A percentile compares a stretch with the other conserved stretches of the same genome.
These are phyloP conservation scores for Bacidia rubella DNA, from an alignment of 495 filamentous ascomycete species.

Conservation along the genomic window DNA sequence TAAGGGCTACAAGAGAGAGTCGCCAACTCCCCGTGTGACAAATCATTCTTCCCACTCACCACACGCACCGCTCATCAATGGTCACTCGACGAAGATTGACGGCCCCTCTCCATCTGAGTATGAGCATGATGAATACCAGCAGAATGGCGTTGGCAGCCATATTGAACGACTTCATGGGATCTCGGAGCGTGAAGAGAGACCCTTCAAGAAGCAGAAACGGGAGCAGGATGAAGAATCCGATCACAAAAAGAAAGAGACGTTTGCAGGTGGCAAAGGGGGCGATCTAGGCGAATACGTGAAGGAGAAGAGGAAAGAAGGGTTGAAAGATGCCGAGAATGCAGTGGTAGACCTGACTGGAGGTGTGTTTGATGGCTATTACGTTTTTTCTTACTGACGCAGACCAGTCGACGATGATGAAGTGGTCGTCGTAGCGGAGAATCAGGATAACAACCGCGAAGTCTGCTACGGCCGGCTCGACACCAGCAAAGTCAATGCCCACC, in stretches of 20 bases:
- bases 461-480: conserved; percentile 73
- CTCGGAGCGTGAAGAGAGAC: conserved; percentile 43
- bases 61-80: not conserved
- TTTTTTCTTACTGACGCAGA: not conserved
- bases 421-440: conserved; percentile 29
- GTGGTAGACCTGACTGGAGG: conserved; percentile 56
- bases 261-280: conserved; percentile 35
- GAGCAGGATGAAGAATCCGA: conserved; percentile 25
- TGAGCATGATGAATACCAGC: not conserved
- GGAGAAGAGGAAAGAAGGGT: conserved; percentile 34
- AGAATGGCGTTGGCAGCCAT: conserved; percentile 21
- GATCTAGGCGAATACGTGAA: conserved; percentile 52
- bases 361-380: conserved; percentile 17
- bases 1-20: not conserved
- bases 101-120: not conserved
- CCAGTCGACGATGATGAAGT: conserved; percentile 39
- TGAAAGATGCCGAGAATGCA: conserved; percentile 25
- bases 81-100: not conserved
- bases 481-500: conserved; percentile 51
- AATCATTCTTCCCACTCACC: not conserved
- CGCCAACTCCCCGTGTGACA: not conserved
- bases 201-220: conserved; percentile 53
- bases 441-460: conserved; percentile 43
- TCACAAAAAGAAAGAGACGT: conserved; percentile 27
- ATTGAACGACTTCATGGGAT: conserved; percentile 65